Conservation (phyloP, 2,329 filamentous ascomycete genomes). For the Fusarium nematophilum region DNA sequence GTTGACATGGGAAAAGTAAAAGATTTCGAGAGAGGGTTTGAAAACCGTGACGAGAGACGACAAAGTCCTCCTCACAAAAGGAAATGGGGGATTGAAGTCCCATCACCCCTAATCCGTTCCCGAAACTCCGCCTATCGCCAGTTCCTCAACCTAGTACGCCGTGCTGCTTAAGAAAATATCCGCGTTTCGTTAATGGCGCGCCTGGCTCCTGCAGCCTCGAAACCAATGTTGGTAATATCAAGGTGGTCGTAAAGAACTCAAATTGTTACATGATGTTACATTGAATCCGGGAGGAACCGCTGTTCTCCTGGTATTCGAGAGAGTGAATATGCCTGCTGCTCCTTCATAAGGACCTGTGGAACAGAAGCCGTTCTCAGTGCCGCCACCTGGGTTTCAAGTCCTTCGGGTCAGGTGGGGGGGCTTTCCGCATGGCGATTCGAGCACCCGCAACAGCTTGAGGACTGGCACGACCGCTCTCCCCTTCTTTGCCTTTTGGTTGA, state of each 20-base stretch:
- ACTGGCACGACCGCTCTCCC: conserved; percentile 58
- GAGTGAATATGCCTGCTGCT: conserved; percentile 24
- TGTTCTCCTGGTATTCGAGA: conserved; percentile 24
- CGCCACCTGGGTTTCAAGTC: conserved; percentile 64
- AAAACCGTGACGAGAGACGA: conserved; percentile 19
- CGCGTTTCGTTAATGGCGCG: conserved; percentile 37
- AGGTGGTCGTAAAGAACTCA: conserved; percentile 26
- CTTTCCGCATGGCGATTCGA: conserved; percentile 49
- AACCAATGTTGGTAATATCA: conserved; percentile 16
- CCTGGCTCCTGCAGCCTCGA: conserved; percentile 28
- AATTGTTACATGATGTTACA: conserved; percentile 39
- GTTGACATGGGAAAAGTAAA: conserved; percentile 28
- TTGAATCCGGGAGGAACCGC: conserved; percentile 22
- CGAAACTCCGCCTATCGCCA: conserved; percentile 39
- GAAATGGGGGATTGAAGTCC: conserved; percentile 30
- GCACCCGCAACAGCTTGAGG: conserved; percentile 61
- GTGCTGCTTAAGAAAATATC: conserved; percentile 42
- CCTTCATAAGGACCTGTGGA: not conserved
- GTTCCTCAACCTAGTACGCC: conserved; percentile 41
- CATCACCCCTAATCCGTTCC: conserved; percentile 28
- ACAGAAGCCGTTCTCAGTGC: conserved; percentile 35
- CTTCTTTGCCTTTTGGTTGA: conserved; percentile 53
- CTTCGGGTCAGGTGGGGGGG: conserved; percentile 46
- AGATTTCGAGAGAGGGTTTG: conserved; percentile 21
- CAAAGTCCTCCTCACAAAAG: conserved; percentile 26